Base-by-base conservation (phyloP, 768 basidiomycete genomes). In the Rossbeevera mucosa region DNA sequence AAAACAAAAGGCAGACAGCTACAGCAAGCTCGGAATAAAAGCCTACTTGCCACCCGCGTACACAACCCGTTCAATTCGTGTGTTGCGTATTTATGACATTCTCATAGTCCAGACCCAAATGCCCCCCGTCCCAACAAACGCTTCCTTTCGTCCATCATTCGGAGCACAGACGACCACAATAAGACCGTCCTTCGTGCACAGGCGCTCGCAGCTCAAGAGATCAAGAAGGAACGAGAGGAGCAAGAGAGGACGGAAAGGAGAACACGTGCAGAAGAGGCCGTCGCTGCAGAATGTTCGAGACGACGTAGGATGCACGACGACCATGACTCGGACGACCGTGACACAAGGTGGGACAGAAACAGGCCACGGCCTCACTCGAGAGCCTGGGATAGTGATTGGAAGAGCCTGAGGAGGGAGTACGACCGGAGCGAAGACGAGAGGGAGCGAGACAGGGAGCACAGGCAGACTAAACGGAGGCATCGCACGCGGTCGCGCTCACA, bases 91-190 rank as follows among this genome's bases (percentile, higher is more conserved):
- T 56, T 4, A 38, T 48, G 18, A 53, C 40, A 20, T 42, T 26
- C 14, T 12, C 51, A 26, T 59, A 89, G 86, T 51, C 69, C 79
- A 5, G 88, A 91, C 61, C 80, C 76, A 58, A 84, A 84, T 67
- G 84, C 82, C 1, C 91, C 91, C 0, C 83, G 80, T 58, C 70
- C 94, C 29, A 90, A 91, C 71, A 91, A 91, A 63, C 87, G 88
- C 0, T 91, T 91, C 64, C 72, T 91, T 22, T 79, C 82, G 0
- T 85, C 86, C 20, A 93, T 99, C 55, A 94, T 99, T 51, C 83
- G 86, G 59, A 93, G 82, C 58, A 96, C 96, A 4, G 94, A 96
- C 65, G 94, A 94, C 52, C 96, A 99, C 64, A 99, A 99, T 69
- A 84, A 86, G 70, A 83, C 88, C 12, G 75, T 99, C 43, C 67